Conservation (phyloP, 2,329 filamentous ascomycete genomes). For the Paraphoma chrysanthemicola region DNA sequence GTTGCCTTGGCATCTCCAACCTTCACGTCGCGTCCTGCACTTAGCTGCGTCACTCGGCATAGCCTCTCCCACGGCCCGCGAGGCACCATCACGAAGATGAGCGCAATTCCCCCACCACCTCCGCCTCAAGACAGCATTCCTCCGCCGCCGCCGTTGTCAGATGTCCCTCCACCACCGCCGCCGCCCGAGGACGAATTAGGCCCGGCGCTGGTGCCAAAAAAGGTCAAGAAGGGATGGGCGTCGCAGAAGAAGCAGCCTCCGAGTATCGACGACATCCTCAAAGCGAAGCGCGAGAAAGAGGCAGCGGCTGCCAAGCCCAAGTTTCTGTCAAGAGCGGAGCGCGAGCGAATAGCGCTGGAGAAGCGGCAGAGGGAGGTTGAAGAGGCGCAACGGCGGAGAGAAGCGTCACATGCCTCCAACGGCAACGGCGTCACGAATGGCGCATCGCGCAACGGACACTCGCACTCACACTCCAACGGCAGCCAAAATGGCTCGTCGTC, state of each 20-base stretch:
- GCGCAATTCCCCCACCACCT: constrained; percentile 45
- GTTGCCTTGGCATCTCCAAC: constrained; percentile 19
- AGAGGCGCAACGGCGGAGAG: constrained; percentile 60
- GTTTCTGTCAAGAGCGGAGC: constrained; percentile 82
- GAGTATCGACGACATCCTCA: constrained; percentile 84
- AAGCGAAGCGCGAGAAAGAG: constrained; percentile 85
- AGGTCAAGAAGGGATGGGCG: constrained; percentile 63
- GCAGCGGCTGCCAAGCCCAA: constrained; percentile 86
- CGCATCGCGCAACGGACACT: constrained; percentile 7
- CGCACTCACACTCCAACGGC: constrained; percentile 17
- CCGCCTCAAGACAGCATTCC: constrained; percentile 34
- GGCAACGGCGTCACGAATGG: constrained; percentile 9
- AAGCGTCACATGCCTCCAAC: constrained; percentile 50
- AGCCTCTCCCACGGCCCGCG: background rate
- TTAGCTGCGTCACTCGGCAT: background rate
- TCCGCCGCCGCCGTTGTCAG: constrained; percentile 26
- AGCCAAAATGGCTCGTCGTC: constrained; percentile 21
- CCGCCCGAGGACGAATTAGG: constrained; percentile 31
- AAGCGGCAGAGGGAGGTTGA: constrained; percentile 76
- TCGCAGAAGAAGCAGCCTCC: constrained; percentile 61
- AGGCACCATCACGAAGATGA: background rate
- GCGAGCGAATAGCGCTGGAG: constrained; percentile 80
- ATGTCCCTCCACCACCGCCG: constrained; percentile 20
- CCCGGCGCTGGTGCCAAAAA: constrained; percentile 47
- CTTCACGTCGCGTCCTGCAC: constrained; percentile 3